phyloP scores from a whole-genome alignment of 2,329 filamentous ascomycete genomes.

The Alternaria sp. region DNA sequence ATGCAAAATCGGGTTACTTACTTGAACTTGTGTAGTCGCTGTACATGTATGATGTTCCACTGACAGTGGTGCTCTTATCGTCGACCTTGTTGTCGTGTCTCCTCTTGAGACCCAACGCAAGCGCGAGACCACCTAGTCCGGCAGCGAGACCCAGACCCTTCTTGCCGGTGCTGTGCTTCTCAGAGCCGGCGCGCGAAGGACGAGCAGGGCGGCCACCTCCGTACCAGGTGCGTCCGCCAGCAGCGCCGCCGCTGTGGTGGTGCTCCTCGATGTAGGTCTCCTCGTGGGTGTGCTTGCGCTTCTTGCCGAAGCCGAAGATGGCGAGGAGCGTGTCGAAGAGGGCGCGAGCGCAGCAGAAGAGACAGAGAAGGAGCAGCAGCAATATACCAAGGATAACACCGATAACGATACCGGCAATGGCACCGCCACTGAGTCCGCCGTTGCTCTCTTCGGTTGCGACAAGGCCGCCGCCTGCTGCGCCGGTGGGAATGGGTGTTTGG shows the following conservation, averaged over 20 bases:
- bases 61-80: constrained; percentile 52
- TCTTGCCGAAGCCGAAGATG: constrained; percentile 66
- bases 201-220: constrained; percentile 47
- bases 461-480: constrained; percentile 52
- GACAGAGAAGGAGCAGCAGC: constrained; percentile 73
- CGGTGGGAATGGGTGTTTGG: constrained; percentile 60
- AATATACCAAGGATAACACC: constrained; percentile 71
- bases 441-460: constrained; percentile 35
- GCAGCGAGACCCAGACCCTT: constrained; percentile 49
- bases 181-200: constrained; percentile 39
- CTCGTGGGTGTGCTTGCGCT: constrained; percentile 55
- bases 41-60: constrained; percentile 49
- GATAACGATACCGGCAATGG: constrained; percentile 82
- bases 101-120: constrained; percentile 55
- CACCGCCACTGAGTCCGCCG: constrained; percentile 67
- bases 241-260: constrained; percentile 65
- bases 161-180: constrained; percentile 45
- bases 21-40: constrained; percentile 57
- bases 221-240: constrained; percentile 59
- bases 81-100: constrained; percentile 48
- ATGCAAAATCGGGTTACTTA: constrained; percentile 42
- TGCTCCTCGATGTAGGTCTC: constrained; percentile 70
- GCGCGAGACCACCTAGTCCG: constrained; percentile 53
- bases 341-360: constrained; percentile 67
- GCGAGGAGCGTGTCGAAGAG: constrained; percentile 66